These are phyloP conservation scores for Penicillium argentinense DNA, from an alignment of 495 filamentous ascomycete species.

Conservation along the genomic window DNA sequence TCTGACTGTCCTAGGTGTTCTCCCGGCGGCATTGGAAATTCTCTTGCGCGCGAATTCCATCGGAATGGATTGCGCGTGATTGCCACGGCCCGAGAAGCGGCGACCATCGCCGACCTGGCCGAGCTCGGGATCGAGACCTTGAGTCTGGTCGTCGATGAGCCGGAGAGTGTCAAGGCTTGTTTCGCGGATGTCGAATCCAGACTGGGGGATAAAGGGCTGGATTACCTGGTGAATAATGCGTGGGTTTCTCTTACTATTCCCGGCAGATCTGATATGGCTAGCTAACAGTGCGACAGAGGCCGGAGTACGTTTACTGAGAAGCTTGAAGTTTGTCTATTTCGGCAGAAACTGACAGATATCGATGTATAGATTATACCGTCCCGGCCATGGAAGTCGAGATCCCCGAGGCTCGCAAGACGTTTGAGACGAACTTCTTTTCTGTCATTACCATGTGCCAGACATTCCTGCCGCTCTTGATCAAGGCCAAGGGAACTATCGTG, in stretches of 20 bases:
- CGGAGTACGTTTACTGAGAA: constrained; percentile 33
- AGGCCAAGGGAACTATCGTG: constrained; percentile 59
- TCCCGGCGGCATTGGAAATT: constrained; percentile 59
- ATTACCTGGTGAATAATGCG: constrained; percentile 65
- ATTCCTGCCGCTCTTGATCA: constrained; percentile 59
- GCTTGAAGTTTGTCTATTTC: too few relatives aligned
- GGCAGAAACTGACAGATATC: too few relatives aligned
- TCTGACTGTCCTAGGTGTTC: constrained; percentile 41
- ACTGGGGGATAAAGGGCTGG: constrained; percentile 47
- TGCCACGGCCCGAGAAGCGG: constrained; percentile 55
- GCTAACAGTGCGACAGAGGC: constrained; percentile 23
- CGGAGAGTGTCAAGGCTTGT: constrained; percentile 45
- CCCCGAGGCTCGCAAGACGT: constrained; percentile 49
- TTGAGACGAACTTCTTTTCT: constrained; percentile 60
- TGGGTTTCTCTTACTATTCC: constrained; percentile 23
- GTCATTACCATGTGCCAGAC: constrained; percentile 60
- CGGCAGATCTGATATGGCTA: neutral
- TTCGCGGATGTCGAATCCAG: constrained; percentile 40
- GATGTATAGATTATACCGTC: constrained; percentile 59
- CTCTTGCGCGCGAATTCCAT: constrained; percentile 57
- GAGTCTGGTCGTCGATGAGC: constrained; percentile 51
- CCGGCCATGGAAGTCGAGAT: constrained; percentile 58
- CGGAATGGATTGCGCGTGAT: constrained; percentile 52
- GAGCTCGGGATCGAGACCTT: constrained; percentile 54
- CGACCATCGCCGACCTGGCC: constrained; percentile 45